phyloP scores from a whole-genome alignment of 169 alveolate genomes.

The Eimeria praecox region DNA sequence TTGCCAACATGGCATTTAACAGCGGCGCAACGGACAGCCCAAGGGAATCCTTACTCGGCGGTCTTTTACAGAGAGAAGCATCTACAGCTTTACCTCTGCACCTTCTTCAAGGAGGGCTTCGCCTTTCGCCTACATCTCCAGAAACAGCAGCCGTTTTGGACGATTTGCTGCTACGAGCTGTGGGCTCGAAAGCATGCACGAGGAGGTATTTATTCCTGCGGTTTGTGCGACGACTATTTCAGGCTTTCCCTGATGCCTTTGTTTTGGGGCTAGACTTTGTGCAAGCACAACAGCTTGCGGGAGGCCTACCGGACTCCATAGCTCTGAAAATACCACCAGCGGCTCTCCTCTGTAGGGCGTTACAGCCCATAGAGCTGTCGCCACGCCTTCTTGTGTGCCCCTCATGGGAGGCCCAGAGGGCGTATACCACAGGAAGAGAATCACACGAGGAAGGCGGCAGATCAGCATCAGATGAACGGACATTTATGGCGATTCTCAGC shows the following conservation, averaged over 20 bases:
- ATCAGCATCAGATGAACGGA: neutral
- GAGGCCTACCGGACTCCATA: constrained; percentile 63
- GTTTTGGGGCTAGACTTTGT: constrained; percentile 69
- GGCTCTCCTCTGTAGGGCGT: constrained; percentile 43
- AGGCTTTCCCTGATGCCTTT: constrained; percentile 62
- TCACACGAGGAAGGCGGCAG: neutral
- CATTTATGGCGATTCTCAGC: constrained; percentile 66
- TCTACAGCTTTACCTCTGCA: neutral
- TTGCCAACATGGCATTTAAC: constrained; percentile 60
- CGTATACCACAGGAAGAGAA: neutral
- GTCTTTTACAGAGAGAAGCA: constrained; percentile 31
- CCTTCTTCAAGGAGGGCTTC: neutral
- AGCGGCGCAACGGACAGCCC: neutral
- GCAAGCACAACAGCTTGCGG: constrained; percentile 73
- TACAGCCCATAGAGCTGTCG: constrained; percentile 34
- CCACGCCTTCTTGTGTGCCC: constrained; percentile 69
- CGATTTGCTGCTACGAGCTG: constrained; percentile 57
- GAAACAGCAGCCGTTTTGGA: constrained; percentile 64
- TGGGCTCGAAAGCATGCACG: constrained; percentile 61
- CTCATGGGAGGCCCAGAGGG: constrained; percentile 48
- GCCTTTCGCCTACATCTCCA: constrained; percentile 49
- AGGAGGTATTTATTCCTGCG: constrained; percentile 66
- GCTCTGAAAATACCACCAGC: constrained; percentile 65
- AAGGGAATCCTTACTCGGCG: constrained; percentile 3
- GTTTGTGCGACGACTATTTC: constrained; percentile 40